Conservation (phyloP, 164 flowering plant species). For the Dillenia turbinata region DNA sequence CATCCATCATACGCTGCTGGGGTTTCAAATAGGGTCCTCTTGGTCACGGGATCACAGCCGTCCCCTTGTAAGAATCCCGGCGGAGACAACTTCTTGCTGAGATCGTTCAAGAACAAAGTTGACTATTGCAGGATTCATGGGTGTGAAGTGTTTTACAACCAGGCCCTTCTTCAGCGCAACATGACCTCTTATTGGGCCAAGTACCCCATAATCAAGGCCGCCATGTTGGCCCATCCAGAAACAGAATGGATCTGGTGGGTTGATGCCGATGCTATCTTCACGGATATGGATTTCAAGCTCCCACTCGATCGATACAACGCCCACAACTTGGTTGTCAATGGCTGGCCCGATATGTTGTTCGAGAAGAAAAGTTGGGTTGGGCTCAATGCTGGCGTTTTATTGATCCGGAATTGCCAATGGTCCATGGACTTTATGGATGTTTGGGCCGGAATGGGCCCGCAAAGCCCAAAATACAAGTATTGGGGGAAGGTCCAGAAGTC, state of each 20-base stretch:
- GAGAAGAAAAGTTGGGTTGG: slow-evolving; percentile 17
- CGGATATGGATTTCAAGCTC: slow-evolving; percentile 23
- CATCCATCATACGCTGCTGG: slow-evolving; percentile 31
- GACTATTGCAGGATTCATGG: slow-evolving; percentile 49
- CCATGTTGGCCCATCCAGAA: slow-evolving; percentile 97
- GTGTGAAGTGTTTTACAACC: slow-evolving; percentile 47
- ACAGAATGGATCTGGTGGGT: slow-evolving; percentile 99
- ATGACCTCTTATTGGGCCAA: slow-evolving; percentile 89
- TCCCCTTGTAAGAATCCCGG: slow-evolving; percentile 36
- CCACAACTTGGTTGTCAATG: slow-evolving; percentile 22
- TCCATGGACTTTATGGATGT: slow-evolving; percentile 54
- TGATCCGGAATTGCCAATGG: slow-evolving; percentile 26
- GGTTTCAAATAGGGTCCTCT: slow-evolving; percentile 11
- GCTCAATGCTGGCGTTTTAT: slow-evolving; percentile 24
- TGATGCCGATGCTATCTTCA: slow-evolving; percentile 80
- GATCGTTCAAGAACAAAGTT: slow-evolving; percentile 55
- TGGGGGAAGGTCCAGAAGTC: slow-evolving; percentile 60
- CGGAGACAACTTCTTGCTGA: slow-evolving; percentile 42
- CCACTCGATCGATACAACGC: slow-evolving; percentile 15
- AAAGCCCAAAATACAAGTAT: slow-evolving; percentile 41
- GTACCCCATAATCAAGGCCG: slow-evolving; percentile 63
- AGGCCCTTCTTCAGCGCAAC: slow-evolving; percentile 42
- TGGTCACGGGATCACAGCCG: slow-evolving; percentile 30
- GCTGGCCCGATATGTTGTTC: slow-evolving; percentile 13
- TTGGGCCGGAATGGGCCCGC: slow-evolving; percentile 93